Evolutionary conservation across 441 rosid genomes (phyloP), one percentile per base, ranked within the genome.

Genomic region (Syzygium malaccense): DNA sequence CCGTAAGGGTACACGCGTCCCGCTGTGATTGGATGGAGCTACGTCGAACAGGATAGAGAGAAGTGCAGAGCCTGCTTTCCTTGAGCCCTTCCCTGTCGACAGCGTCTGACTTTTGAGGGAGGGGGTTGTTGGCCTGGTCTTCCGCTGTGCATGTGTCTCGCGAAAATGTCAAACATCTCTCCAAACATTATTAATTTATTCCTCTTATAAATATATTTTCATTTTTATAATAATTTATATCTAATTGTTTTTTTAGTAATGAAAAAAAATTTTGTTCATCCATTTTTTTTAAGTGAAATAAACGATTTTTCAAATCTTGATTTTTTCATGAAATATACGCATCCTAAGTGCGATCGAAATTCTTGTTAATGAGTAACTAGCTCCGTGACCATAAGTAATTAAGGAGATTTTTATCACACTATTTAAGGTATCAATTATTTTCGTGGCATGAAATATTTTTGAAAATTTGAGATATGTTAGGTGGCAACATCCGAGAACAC

Each of bases 301-400:
- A 32, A 3, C 0, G 7, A 32, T 20, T 37, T 71, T 41, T 3
- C n/a, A 10, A 71, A 10, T 33, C 3, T 9, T 33, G 1, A 68
- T 4, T 33, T 71, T 32, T 5, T 2, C 6, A 1, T 37, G 2
- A 20, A 20, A 20, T 11, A 37, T 5, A 37, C 5, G 0, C n/a
- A 75, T 0, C 0, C 0, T 12, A 41, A 3, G 6, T 6, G n/a
- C 8, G 0, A 75, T 23, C 4, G 18, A 37, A 37, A 7, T 12
- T 37, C 20, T 37, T 12, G 6, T 13, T 37, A 41, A 20, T 1
- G 7, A 37, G 8, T 32, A 71, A 23, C 25, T 5, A 33, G 26
- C 51, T 10, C 8, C 0, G 4, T 6, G 28, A 9, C 26, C 13
- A 75, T 20, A 12, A 37, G 49, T 4, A 71, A 20, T 33, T 37